Evolutionary conservation across 2,329 filamentous ascomycete species (phyloP).

Genomic region (Ceratocystiopsis brevicomis): DNA sequence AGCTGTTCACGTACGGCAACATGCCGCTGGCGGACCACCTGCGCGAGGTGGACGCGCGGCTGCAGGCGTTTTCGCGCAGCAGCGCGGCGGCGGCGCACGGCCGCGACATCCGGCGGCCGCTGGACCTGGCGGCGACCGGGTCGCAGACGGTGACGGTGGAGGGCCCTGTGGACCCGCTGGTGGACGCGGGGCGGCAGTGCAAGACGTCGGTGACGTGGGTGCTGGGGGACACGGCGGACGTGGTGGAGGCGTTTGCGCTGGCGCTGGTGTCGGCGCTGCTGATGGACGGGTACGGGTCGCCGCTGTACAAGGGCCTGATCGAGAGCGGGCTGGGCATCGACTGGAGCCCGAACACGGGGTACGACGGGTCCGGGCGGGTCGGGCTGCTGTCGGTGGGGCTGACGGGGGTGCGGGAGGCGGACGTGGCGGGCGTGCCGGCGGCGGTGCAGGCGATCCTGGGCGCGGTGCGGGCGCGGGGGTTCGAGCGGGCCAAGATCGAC

Average conservation of each 20-base stretch:
- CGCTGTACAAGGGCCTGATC: conserved; percentile 72
- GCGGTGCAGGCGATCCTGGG: conserved; percentile 54
- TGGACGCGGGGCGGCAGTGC: conserved; percentile 69
- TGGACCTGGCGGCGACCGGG: conserved; percentile 40
- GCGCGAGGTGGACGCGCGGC: conserved; percentile 53
- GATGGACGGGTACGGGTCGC: conserved; percentile 88
- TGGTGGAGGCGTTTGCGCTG: conserved; percentile 76
- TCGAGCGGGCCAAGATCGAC: conserved; percentile 78
- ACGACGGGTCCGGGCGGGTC: conserved; percentile 57
- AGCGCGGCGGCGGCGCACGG: conserved; percentile 42
- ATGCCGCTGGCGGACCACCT: conserved; percentile 73
- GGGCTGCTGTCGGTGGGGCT: conserved; percentile 82
- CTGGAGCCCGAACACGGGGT: conserved; percentile 87
- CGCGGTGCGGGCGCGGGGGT: conserved; percentile 54
- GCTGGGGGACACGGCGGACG: conserved; percentile 62
- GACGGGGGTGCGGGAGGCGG: conserved; percentile 67
- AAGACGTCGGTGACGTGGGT: conserved; percentile 93
- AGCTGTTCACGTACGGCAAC: conserved; percentile 87
- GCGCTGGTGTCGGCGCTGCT: conserved; percentile 66
- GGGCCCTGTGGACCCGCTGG: conserved; percentile 73
- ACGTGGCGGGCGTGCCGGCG: conserved; percentile 59
- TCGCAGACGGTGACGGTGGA: conserved; percentile 51
- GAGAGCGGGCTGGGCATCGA: conserved; percentile 81
- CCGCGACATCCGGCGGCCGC: conserved; percentile 55
- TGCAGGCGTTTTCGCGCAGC: conserved; percentile 40